Evolutionary conservation across 352 stramenopile species (phyloP).

Genomic region (Globisporangium cystogenes): DNA sequence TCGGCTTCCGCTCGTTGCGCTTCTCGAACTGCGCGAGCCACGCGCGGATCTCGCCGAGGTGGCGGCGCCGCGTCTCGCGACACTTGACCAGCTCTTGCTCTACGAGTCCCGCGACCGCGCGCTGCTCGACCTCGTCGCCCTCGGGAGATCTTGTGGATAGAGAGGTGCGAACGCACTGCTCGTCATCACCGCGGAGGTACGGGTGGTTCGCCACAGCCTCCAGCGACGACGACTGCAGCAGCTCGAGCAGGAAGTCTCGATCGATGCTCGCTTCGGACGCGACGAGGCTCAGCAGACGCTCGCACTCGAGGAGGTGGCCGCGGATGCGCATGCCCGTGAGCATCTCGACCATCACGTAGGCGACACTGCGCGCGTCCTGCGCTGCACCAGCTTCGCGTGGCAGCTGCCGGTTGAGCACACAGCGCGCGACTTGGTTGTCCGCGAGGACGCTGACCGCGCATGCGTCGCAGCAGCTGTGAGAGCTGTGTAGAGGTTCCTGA

Average conservation of each 20-base stretch:
- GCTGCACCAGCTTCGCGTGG: constrained; percentile 2
- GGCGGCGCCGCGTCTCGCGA: constrained; percentile 22
- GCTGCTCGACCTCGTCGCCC: neutral
- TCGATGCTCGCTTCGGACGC: constrained; percentile 4
- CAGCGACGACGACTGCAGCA: constrained; percentile 20
- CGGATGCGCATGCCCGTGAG: constrained; percentile 38
- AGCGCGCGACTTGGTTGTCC: constrained; percentile 22
- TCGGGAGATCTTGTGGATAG: no score
- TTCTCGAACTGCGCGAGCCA: constrained; percentile 59
- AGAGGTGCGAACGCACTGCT: no score
- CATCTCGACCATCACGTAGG: constrained; percentile 58
- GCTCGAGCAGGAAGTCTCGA: constrained; percentile 18
- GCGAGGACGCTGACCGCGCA: constrained; percentile 19
- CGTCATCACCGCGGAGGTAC: constrained; percentile 13
- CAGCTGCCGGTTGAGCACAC: constrained; percentile 17
- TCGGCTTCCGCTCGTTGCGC: constrained; percentile 40
- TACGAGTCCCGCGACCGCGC: constrained; percentile 23
- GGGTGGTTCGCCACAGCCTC: constrained; percentile 9
- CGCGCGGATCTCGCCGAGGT: constrained; percentile 33
- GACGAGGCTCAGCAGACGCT: constrained; percentile 23
- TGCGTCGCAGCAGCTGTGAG: no score
- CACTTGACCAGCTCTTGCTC: constrained; percentile 40
- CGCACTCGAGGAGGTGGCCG: constrained; percentile 24
- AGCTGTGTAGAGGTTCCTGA: no score
- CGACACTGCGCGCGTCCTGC: constrained; percentile 48